These are phyloP conservation scores for Pseudogymnoascus pannorum DNA, from an alignment of 2,329 filamentous ascomycete genomes.

Conservation along the genomic window DNA sequence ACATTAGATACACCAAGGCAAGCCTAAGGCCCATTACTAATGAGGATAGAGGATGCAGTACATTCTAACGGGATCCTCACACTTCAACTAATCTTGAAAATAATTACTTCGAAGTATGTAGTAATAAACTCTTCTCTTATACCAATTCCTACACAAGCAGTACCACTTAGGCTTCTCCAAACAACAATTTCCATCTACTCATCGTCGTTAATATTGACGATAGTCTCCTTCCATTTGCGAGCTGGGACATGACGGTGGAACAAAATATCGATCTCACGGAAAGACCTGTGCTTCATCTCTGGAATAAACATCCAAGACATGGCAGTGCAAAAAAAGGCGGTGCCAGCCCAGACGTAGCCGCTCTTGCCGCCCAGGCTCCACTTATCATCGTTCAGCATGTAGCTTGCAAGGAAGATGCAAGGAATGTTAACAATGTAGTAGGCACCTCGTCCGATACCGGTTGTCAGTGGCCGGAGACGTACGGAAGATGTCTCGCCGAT, in stretches of 20 bases:
- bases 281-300: constrained; percentile 50
- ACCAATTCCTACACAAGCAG: constrained; percentile 16
- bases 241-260: constrained; percentile 35
- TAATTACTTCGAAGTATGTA: constrained; percentile 12
- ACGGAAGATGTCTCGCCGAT: constrained; percentile 61
- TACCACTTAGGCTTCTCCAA: constrained; percentile 16
- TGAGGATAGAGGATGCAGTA: constrained; percentile 11
- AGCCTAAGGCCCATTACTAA: constrained; percentile 7
- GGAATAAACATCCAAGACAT: constrained; percentile 43
- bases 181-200: constrained; percentile 41
- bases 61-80: constrained; percentile 10
- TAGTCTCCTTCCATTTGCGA: constrained; percentile 41
- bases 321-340: constrained; percentile 47
- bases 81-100: constrained; percentile 10
- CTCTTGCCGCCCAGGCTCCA: constrained; percentile 45
- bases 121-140: constrained; percentile 14
- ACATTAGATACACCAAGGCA: constrained; percentile 11
- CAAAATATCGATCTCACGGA: constrained; percentile 41
- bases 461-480: constrained; percentile 57
- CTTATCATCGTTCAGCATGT: constrained; percentile 48
- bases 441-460: constrained; percentile 53
- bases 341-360: constrained; percentile 53
- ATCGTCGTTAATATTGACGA: constrained; percentile 52
- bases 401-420: constrained; percentile 55
- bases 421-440: constrained; percentile 62